Evolutionary conservation across 441 rosid genomes (phyloP).

Genomic region (Daphne laureola): DNA sequence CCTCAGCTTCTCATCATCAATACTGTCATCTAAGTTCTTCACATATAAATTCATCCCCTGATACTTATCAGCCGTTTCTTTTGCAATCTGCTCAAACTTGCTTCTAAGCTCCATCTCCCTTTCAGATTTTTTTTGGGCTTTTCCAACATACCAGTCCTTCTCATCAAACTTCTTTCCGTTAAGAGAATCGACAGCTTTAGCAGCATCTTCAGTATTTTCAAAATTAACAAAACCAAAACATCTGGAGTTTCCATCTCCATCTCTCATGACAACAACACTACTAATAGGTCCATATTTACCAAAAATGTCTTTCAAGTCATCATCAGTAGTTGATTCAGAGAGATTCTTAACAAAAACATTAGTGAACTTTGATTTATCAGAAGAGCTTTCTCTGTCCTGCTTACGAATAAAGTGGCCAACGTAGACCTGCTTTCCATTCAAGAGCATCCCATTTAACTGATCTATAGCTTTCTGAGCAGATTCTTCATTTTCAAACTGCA

Average conservation of each 20-base stretch:
- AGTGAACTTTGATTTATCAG: not conserved
- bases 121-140: conserved; percentile 23
- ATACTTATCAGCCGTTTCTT: conserved; percentile 21
- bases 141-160: conserved; percentile 25
- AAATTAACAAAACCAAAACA: conserved; percentile 26
- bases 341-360: not conserved
- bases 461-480: not conserved
- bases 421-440: not conserved
- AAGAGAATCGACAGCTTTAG: conserved; percentile 20
- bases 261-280: conserved; percentile 21
- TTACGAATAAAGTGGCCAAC: not conserved
- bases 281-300: conserved; percentile 4
- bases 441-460: not conserved
- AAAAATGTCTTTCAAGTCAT: not conserved
- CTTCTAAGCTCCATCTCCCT: conserved; percentile 21
- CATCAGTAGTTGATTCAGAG: not conserved
- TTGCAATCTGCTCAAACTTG: conserved; percentile 21
- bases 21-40: conserved; percentile 60
- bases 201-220: conserved; percentile 22
- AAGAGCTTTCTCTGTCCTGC: not conserved
- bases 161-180: conserved; percentile 21
- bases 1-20: conserved; percentile 64
- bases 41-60: conserved; percentile 27
- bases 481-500: not conserved
- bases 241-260: conserved; percentile 19